These are phyloP conservation scores for Bryum argenteum DNA, from an alignment of 225 moss, liverwort and hornwort species.

Conservation along the genomic window DNA sequence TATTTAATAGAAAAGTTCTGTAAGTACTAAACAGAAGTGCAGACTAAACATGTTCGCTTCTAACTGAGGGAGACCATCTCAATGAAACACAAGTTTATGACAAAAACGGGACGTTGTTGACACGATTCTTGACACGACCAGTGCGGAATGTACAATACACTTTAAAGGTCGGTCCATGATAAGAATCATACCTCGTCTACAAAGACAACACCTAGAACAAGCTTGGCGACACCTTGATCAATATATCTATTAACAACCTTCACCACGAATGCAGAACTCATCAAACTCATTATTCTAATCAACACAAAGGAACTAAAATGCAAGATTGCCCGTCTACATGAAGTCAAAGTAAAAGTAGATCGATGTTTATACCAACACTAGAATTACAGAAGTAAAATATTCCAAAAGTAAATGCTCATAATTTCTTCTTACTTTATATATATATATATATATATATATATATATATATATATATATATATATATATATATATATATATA, in stretches of 20 bases:
- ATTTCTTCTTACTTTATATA: too few relatives aligned
- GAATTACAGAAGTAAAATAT: too few relatives aligned
- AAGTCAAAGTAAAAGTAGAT: too few relatives aligned
- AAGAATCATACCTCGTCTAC: constrained; percentile 54
- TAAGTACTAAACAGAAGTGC: not conserved
- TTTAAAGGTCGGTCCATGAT: not conserved
- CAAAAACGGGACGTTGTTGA: not conserved
- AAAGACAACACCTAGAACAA: constrained; percentile 87
- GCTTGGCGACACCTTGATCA: constrained; percentile 93
- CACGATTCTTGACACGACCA: not conserved
- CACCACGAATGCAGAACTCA: constrained; percentile 11
- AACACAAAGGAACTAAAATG: not conserved
- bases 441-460: too few relatives aligned
- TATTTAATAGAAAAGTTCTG: not conserved
- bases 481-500: too few relatives aligned
- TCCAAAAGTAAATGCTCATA: too few relatives aligned
- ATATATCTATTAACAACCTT: constrained; percentile 90
- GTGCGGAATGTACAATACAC: not conserved
- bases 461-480: too few relatives aligned
- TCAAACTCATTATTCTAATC: constrained; percentile 17
- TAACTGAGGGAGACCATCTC: constrained; percentile 9
- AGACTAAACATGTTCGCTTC: not conserved
- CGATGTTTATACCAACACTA: too few relatives aligned
- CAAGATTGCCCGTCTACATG: not conserved
- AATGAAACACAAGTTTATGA: not conserved